These are phyloP conservation scores for Aspergillus fumigatiaffinis DNA, from an alignment of 2,329 filamentous ascomycete genomes.

Conservation along the genomic window DNA sequence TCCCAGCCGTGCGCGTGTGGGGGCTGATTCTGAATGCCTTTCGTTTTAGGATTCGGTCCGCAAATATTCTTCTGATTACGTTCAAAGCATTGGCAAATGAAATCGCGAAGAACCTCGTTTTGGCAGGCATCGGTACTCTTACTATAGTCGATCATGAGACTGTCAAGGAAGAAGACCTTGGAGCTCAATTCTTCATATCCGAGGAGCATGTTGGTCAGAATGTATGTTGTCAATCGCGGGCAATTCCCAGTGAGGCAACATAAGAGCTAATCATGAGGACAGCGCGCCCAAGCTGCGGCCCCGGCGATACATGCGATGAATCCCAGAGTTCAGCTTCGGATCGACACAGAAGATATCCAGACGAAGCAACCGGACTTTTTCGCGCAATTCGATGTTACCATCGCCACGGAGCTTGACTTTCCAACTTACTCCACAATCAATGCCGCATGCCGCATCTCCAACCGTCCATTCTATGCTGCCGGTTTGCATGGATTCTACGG, in stretches of 20 bases:
- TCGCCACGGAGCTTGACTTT: slow-evolving; percentile 83
- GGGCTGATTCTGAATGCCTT: not conserved
- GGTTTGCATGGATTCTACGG: slow-evolving; percentile 87
- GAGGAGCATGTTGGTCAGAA: slow-evolving; percentile 72
- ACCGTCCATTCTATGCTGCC: slow-evolving; percentile 82
- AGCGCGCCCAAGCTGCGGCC: slow-evolving; percentile 75
- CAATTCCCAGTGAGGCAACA: slow-evolving; percentile 9
- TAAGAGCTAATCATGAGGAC: slow-evolving; percentile 7
- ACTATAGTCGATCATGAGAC: slow-evolving; percentile 77
- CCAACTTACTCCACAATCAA: slow-evolving; percentile 74
- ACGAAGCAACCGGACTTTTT: slow-evolving; percentile 72
- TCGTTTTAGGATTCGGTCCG: slow-evolving; percentile 67
- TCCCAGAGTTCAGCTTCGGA: slow-evolving; percentile 73
- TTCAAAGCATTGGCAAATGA: slow-evolving; percentile 88
- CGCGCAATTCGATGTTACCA: slow-evolving; percentile 73
- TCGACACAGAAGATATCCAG: slow-evolving; percentile 65
- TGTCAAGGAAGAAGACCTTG: slow-evolving; percentile 76
- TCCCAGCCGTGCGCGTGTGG: not conserved
- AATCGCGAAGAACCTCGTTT: slow-evolving; percentile 93
- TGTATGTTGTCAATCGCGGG: slow-evolving; percentile 33
- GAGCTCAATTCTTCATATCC: slow-evolving; percentile 76
- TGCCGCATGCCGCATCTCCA: slow-evolving; percentile 73
- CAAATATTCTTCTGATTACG: slow-evolving; percentile 84
- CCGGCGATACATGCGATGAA: slow-evolving; percentile 81
- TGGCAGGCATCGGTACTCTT: slow-evolving; percentile 85